phyloP scores from a whole-genome alignment of 768 basidiomycete genomes.

The Termitomyces sp. region DNA sequence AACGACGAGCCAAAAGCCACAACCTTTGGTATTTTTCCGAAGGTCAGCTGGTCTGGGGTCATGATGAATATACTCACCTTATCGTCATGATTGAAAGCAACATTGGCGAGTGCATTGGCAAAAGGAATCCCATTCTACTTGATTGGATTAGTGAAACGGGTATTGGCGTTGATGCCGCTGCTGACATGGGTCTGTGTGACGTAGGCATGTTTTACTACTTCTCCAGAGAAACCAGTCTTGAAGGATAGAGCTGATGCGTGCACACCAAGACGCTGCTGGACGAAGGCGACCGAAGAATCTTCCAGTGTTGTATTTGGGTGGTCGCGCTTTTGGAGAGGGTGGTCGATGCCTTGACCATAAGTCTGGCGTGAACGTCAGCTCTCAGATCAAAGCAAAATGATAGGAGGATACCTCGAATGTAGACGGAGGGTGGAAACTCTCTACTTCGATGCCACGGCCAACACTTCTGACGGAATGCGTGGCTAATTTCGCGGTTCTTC shows the following conservation, averaged over 20 bases:
- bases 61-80: neutral
- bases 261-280: slow-evolving; percentile 11
- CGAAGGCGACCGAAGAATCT: slow-evolving; percentile 11
- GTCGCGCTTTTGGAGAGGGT: too few species aligned
- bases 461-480: slow-evolving; percentile 10
- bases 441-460: slow-evolving; percentile 7
- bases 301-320: slow-evolving; percentile 2
- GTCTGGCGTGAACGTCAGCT: slow-evolving; percentile 3
- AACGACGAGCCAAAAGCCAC: slow-evolving; percentile 42
- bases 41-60: neutral
- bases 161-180: neutral
- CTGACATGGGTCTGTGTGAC: slow-evolving; percentile 24
- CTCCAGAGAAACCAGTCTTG: slow-evolving; percentile 17
- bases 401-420: slow-evolving; percentile 8
- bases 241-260: slow-evolving; percentile 13
- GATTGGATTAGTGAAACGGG: neutral
- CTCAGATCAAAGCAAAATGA: neutral
- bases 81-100: slow-evolving; percentile 13
- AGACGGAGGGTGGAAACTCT: slow-evolving; percentile 11
- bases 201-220: slow-evolving; percentile 21
- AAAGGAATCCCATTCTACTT: slow-evolving; percentile 13
- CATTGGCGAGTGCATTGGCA: slow-evolving; percentile 16
- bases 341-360: slow-evolving; percentile 11
- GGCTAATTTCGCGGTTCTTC: neutral
- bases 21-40: slow-evolving; percentile 14